Evolutionary conservation across 192 early-diverging fungal species (phyloP).

Genomic region (Rhizophagus clarus): DNA sequence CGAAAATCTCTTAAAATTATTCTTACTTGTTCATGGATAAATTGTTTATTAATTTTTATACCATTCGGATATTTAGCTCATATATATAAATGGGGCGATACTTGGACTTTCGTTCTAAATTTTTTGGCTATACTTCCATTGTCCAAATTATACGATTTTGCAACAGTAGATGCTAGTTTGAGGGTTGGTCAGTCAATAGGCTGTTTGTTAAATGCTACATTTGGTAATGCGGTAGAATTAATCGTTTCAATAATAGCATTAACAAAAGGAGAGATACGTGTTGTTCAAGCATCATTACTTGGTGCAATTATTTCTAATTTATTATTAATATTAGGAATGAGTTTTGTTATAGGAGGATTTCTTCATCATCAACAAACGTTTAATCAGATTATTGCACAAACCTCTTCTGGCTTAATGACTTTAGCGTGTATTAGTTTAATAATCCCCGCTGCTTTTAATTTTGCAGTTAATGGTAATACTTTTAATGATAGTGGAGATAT

Average conservation of each 20-base stretch:
- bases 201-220: slow-evolving; percentile 74
- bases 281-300: slow-evolving; percentile 63
- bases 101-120: slow-evolving; percentile 78
- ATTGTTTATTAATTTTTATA: slow-evolving; percentile 73
- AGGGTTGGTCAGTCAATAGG: slow-evolving; percentile 61
- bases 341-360: too few species aligned
- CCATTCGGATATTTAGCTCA: slow-evolving; percentile 76
- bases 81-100: slow-evolving; percentile 62
- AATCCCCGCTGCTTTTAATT: slow-evolving; percentile 66
- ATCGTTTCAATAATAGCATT: slow-evolving; percentile 85
- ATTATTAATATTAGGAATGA: too few species aligned
- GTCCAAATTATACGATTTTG: slow-evolving; percentile 59
- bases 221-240: slow-evolving; percentile 88
- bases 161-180: neutral
- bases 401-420: slow-evolving; percentile 67
- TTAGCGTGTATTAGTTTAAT: slow-evolving; percentile 68
- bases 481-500: slow-evolving; percentile 19
- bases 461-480: neutral
- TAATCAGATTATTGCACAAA: slow-evolving; percentile 69
- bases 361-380: slow-evolving; percentile 55
- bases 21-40: slow-evolving; percentile 54
- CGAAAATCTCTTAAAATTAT: neutral
- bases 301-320: too few species aligned
- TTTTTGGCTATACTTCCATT: slow-evolving; percentile 91
- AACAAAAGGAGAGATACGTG: slow-evolving; percentile 69